Evolutionary conservation across 192 early-diverging fungal species (phyloP), one percentile per base, ranked within the genome.

Genomic region (Coemansia sp.): DNA sequence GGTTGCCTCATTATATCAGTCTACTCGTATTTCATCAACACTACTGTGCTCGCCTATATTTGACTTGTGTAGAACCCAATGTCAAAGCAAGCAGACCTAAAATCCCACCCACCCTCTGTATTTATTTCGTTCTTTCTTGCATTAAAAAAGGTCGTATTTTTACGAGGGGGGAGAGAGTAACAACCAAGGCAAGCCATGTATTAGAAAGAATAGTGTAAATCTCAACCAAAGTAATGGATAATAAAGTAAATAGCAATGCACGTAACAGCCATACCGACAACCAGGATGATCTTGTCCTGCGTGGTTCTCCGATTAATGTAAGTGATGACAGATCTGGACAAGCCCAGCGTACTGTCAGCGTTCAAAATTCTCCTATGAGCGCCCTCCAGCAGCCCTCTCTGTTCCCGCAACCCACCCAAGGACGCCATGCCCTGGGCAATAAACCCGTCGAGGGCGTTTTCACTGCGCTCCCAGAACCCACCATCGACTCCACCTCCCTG

Each of bases 241-340:
- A 76, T 64, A 47, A 69, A 55, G 55, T 76, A 76, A 9, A 76
- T 76, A 22, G 43, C 48, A 15, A 64, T 17, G 23, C 60, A 64
- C 7, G 66, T 69, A 18, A 53, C 37, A 13, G 48, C 18, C 66
- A 76, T 76, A 1, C 72, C 72, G 1, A 44, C 65, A 8, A 27
- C 57, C 43, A 76, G 15, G 30, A 76, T 50, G 15, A 76, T 53
- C 58, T 76, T 76, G 46, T 76, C 72, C 58, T 76, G 72, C 1
- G 72, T 59, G 9, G 72, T 76, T 13, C 72, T 32, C 11, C 72
- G 51, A 23, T 76, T 69, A 26, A 76, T 76, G 24, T 68, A 55
- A 25, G 43, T 64, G 28, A 76, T 76, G 7, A 76, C 72, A 11
- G 60, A 50, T 4, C 46, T 58, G 18, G 72, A 76, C 26, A 76